Percentiles rank a stretch among this genome's conserved stretches.
Evolutionary conservation across 1,284 basidiomycete species (phyloP).

Genomic region (Pyrrhoderma noxium): DNA sequence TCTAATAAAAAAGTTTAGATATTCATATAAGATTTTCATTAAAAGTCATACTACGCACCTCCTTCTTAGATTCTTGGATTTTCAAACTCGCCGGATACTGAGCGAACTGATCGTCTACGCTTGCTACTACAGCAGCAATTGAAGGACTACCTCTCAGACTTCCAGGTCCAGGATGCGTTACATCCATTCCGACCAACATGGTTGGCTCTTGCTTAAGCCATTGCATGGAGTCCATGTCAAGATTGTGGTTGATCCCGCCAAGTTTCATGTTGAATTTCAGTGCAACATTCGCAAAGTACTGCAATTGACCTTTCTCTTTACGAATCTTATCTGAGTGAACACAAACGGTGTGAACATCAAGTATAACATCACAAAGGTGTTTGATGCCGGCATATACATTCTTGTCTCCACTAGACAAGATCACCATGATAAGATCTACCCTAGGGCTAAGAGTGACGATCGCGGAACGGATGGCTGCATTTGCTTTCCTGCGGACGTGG

Average conservation of each 20-base stretch:
- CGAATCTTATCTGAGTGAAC: constrained; percentile 57
- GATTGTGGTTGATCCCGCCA: constrained; percentile 64
- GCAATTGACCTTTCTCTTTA: constrained; percentile 53
- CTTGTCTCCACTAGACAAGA: constrained; percentile 61
- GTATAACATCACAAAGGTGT: constrained; percentile 53
- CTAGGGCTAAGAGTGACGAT: constrained; percentile 27
- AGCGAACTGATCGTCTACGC: constrained; percentile 50
- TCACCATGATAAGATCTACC: constrained; percentile 36
- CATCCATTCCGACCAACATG: constrained; percentile 79
- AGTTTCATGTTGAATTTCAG: constrained; percentile 78
- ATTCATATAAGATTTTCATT: background rate
- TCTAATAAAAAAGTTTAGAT: constrained; percentile 34
- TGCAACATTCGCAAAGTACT: constrained; percentile 74
- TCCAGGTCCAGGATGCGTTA: constrained; percentile 70
- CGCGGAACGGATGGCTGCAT: constrained; percentile 29
- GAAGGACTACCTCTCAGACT: constrained; percentile 64
- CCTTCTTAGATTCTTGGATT: constrained; percentile 66
- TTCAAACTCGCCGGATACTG: constrained; percentile 68
- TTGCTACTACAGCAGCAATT: constrained; percentile 75
- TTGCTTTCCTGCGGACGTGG: constrained; percentile 40
- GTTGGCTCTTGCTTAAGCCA: constrained; percentile 54
- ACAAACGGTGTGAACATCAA: constrained; percentile 65
- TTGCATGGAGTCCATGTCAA: constrained; percentile 44
- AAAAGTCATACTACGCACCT: constrained; percentile 37
- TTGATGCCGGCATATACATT: constrained; percentile 67